A percentile compares a stretch with the other conserved stretches of the same genome.
These are phyloP conservation scores for Nicotiana undulata DNA, from an alignment of 257 asterid genomes.

Conservation along the genomic window DNA sequence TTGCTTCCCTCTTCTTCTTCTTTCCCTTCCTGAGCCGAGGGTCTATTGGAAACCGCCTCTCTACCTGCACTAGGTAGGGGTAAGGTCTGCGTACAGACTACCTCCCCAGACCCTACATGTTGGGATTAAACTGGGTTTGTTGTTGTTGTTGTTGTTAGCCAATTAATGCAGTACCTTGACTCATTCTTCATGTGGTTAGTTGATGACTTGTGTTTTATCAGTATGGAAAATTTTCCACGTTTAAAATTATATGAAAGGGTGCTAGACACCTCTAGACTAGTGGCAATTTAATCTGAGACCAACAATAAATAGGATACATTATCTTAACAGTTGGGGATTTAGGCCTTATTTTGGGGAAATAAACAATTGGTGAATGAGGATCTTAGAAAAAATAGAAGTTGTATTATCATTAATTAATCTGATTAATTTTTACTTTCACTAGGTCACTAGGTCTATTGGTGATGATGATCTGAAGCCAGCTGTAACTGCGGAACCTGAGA, in stretches of 20 bases:
- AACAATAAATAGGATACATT: background rate
- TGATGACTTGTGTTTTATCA: background rate
- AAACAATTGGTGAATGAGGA: background rate
- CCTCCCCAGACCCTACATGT: too few species aligned
- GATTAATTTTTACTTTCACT: constrained; percentile 6
- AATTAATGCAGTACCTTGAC: background rate
- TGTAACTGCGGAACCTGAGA: constrained; percentile 97
- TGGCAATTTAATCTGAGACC: background rate
- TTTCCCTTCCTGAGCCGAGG: too few species aligned
- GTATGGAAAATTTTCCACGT: background rate
- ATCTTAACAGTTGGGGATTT: background rate
- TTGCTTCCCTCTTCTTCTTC: too few species aligned
- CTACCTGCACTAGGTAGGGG: too few species aligned
- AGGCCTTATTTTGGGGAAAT: background rate
- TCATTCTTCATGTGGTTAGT: background rate
- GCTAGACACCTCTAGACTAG: constrained; percentile 1
- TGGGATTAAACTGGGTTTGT: too few species aligned
- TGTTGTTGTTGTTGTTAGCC: too few species aligned
- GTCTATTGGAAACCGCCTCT: too few species aligned
- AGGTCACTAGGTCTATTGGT: constrained; percentile 96
- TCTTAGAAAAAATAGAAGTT: background rate
- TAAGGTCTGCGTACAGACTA: too few species aligned
- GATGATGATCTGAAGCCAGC: constrained; percentile 96
- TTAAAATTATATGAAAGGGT: background rate
- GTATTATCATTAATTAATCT: constrained; percentile 2